Base-by-base conservation (phyloP, 169 alveolate genomes). In the Plasmodium sp. region DNA sequence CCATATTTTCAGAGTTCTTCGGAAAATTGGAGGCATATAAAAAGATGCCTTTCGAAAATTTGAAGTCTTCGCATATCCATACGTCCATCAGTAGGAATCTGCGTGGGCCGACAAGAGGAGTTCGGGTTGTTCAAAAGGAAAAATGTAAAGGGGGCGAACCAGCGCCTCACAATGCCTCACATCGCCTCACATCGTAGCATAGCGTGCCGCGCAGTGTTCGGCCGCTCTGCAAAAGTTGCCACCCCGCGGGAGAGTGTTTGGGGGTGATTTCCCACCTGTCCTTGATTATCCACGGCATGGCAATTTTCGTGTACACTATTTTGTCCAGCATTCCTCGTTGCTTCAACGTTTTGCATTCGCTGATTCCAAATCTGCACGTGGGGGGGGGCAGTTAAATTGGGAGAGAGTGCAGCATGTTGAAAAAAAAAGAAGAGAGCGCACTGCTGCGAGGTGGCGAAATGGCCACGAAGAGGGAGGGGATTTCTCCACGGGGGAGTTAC, bases 11-110 rank as follows among this genome's bases (percentile, higher is more conserved):
- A 0, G 62, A 75, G 16, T 27, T 85, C 51, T 77, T 74, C 10
- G 85, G 54, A 27, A 75, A 27, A 51, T 77, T 85, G 1, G 93
- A 54, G 31, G 93, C 85, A 31, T 85, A 85, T 36, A 85, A 75
- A 85, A 75, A 85, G 77, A 85, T 75, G 39, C 93, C 93, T 58
- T 74, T 85, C 58, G 93, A 85, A 33, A 51, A 85, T 74, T 85
- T 56, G 33, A 85, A 75, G 33, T 85, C 93, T 54, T 85, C 93
- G 14, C 93, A 85, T 85, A 85, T 51, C 93, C 93, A 85, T 77
- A 77, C 34, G 67, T 85, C 93, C 79, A 85, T 16, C 58, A 85
- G 74, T 58, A 85, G 27, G 62, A 51, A 85, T 16, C 93, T 85
- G 81, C 5, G 36, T 27, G 33, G 84, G 18, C 27, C 2, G 34